Percentiles rank a stretch among this genome's conserved stretches.
Evolutionary conservation across 1,284 basidiomycete species (phyloP).

Genomic region (Apiotrichum domesticum): DNA sequence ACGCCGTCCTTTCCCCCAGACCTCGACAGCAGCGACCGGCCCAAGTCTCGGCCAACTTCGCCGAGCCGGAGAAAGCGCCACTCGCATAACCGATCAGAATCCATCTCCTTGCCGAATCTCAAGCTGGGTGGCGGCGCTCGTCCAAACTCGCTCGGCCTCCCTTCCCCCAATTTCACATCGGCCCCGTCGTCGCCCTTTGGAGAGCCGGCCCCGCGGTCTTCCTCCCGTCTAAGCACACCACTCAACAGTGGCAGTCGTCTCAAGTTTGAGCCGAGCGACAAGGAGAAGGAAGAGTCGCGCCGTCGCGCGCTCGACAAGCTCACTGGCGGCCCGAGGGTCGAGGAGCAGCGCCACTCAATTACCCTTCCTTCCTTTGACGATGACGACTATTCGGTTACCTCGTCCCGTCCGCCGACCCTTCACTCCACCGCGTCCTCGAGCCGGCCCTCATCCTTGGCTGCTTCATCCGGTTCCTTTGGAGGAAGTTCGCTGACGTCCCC

Average conservation of each 20-base stretch:
- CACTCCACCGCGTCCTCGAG: constrained; percentile 26
- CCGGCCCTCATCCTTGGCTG: constrained; percentile 26
- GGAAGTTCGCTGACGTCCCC: constrained; percentile 15
- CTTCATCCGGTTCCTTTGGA: constrained; percentile 17
- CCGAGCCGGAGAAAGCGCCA: constrained; percentile 25
- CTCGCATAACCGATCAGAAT: constrained; percentile 43
- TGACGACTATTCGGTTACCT: constrained; percentile 31
- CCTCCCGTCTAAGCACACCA: constrained; percentile 4
- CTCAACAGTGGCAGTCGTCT: constrained; percentile 18
- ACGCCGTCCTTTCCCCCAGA: constrained; percentile 4
- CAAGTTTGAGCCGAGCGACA: constrained; percentile 43
- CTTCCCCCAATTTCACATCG: constrained; percentile 26
- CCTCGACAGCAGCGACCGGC: not conserved
- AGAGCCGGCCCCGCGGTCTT: constrained; percentile 9
- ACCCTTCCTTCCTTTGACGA: constrained; percentile 40
- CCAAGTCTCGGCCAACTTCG: constrained; percentile 23
- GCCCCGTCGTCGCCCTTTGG: constrained; percentile 31
- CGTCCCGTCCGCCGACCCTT: constrained; percentile 24
- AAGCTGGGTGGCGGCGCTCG: constrained; percentile 26
- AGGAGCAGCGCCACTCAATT: constrained; percentile 24
- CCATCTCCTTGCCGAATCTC: constrained; percentile 42
- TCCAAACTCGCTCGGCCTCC: constrained; percentile 33
- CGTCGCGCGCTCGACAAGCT: constrained; percentile 41
- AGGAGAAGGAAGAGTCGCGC: constrained; percentile 38
- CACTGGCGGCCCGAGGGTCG: constrained; percentile 21